Evolutionary conservation across 2,329 filamentous ascomycete genomes (phyloP), one percentile per base, ranked within the genome.

Genomic region (Colletotrichum sp.): DNA sequence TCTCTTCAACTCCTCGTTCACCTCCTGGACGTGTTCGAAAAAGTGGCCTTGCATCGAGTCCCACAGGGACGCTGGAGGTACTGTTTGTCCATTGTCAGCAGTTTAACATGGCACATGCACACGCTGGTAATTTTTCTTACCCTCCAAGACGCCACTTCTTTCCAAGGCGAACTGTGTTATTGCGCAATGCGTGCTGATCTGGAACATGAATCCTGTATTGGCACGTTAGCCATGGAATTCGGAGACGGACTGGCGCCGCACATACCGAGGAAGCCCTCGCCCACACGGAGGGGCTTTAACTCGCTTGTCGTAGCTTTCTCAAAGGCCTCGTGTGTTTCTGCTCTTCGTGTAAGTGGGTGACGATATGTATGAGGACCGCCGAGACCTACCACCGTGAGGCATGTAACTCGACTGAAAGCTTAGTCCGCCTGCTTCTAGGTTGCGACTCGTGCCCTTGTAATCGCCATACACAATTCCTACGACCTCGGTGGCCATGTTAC

Each of bases 401-500:
- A 80, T 81, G 71, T 80, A 82, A 55, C 79, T 80, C 48, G 79
- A 78, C 65, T 83, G 81, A 34, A 81, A 81, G 56, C 79, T 81
- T 58, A 83, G 68, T 5, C 81, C 81, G 9, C 81, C 81, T n/a
- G 78, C 77, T 61, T 79, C 78, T 5, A 83, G 77, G 32, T 78
- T 77, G 18, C 81, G 76, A 26, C 79, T 80, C 24, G 78, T 81
- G n/a, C 81, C 81, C 58, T 66, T 73, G 71, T 82, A 83, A 18
- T 76, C 75, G 24, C 81, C 81, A 26, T 78, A 74, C 70, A 88
- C 85, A 65, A 89, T 81, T 8, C 87, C 87, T 82, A 88, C 87
- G 77, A 89, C 85, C 77, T 90, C 88, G 4, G 85, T 86, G 75
- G 89, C 89, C 63, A 88, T 87, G 79, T 89, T 90, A 65, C 89